Evolutionary conservation across 2,329 filamentous ascomycete species (phyloP).

Genomic region (Graphilbum fragrans): DNA sequence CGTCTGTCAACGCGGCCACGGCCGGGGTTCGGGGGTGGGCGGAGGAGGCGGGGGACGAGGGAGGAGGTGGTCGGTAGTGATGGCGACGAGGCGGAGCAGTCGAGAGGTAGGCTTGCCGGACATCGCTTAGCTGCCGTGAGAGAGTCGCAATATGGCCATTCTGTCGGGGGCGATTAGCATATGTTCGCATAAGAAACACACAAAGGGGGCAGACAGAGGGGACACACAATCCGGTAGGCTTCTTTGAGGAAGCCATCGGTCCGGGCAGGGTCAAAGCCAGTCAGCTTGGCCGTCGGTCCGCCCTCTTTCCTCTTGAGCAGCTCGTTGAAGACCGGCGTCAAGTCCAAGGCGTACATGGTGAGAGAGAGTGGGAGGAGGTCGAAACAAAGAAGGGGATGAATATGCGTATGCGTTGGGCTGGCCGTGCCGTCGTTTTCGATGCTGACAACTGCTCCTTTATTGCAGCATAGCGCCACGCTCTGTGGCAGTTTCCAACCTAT

Average conservation of each 20-base stretch:
- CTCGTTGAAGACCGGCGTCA: slow-evolving; percentile 58
- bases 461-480: too few relatives aligned
- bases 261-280: slow-evolving; percentile 30
- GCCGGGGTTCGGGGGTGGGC: slow-evolving; percentile 16
- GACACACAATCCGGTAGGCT: slow-evolving; percentile 76
- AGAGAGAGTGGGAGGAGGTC: too few relatives aligned
- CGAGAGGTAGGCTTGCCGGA: slow-evolving; percentile 85
- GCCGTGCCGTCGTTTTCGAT: too few relatives aligned
- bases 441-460: too few relatives aligned
- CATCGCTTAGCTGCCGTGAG: slow-evolving; percentile 64
- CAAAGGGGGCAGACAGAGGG: background rate
- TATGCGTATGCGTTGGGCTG: too few relatives aligned
- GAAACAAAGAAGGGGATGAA: too few relatives aligned
- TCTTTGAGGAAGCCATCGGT: slow-evolving; percentile 87
- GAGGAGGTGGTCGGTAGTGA: slow-evolving; percentile 27
- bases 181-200: background rate
- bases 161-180: slow-evolving; percentile 28
- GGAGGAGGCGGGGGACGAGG: too few relatives aligned
- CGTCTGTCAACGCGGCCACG: slow-evolving; percentile 56
- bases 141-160: slow-evolving; percentile 77
- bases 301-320: slow-evolving; percentile 36
- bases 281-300: slow-evolving; percentile 10
- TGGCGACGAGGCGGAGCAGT: slow-evolving; percentile 53
- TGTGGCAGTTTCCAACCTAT: too few relatives aligned
- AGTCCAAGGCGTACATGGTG: slow-evolving; percentile 31